Evolutionary conservation across 1,284 basidiomycete species (phyloP), one percentile per base, ranked within the genome.

Genomic region (Cryptococcus floricola): DNA sequence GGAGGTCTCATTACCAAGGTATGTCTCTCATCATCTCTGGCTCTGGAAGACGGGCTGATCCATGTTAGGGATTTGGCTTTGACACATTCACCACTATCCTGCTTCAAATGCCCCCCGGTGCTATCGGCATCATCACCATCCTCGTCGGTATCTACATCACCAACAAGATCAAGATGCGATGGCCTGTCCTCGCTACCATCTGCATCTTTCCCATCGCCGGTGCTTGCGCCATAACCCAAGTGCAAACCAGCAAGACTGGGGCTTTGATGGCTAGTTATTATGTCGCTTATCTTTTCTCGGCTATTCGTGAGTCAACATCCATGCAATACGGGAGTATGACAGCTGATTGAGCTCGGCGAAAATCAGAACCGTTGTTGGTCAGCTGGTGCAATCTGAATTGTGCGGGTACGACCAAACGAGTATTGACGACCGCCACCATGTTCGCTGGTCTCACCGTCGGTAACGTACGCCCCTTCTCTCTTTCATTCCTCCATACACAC

Each of bases 101-200:
- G 34, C 70, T 70, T 67, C 70, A 75, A 50, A 73, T 82, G 48
- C 82, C 81, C 2, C 82, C 81, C 56, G 73, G 75, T 31, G 78
- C 73, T n/a, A 70, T 82, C 50, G 79, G 81, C 62, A 77, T 83
- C 48, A 62, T 79, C 56, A 45, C 78, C 31, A 78, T 79, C 43
- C 64, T 82, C 23, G 44, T 70, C 39, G 65, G 75, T 5, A 81
- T 80, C 39, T 77, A 62, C 44, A 64, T 82, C 38, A 79, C 80
- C 25, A 81, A 78, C 59, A 74, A 73, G 53, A 77, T 80, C 62
- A 81, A 81, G 67, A 69, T 81, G 34, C 79, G 81, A 57, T 82
- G 77, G 75, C 81, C 81, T 14, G 80, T 83, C 27, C 62, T 82
- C 34, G 78, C 82, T n/a, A 54, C 64, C 47, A 34, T 68, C 41